A percentile compares a stretch with the other conserved stretches of the same genome.
phyloP scores from a whole-genome alignment of 768 basidiomycete genomes.

The Suillus ampliporus region DNA sequence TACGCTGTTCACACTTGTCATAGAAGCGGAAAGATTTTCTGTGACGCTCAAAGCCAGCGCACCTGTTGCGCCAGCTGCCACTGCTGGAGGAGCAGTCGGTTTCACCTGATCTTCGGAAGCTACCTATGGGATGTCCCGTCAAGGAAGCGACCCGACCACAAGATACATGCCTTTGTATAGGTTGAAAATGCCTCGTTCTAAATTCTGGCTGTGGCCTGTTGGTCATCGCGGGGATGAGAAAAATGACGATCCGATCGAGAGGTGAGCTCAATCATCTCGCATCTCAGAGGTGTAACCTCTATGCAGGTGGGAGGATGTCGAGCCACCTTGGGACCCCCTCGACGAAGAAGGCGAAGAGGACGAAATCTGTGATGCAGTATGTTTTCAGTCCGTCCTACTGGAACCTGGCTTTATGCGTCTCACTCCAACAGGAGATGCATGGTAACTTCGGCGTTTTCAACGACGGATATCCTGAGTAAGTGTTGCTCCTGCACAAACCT shows the following conservation, averaged over 20 bases:
- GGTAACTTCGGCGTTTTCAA: conserved; percentile 7
- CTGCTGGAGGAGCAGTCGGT: conserved; percentile 16
- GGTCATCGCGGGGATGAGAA: conserved; percentile 13
- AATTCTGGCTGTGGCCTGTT: background rate
- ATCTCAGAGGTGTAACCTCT: background rate
- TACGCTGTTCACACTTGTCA: background rate
- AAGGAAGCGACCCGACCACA: conserved; percentile 22
- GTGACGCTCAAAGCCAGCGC: conserved; percentile 22
- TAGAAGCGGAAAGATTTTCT: conserved; percentile 30
- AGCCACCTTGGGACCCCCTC: conserved; percentile 30
- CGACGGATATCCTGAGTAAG: conserved; percentile 7
- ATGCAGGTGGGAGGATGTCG: conserved; percentile 27
- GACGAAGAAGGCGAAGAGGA: conserved; percentile 33
- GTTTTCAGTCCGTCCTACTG: background rate
- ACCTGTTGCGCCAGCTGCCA: conserved; percentile 14
- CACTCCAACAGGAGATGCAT: background rate
- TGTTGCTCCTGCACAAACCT: background rate
- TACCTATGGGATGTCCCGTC: conserved; percentile 23
- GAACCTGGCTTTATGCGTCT: background rate
- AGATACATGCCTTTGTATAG: conserved; percentile 31
- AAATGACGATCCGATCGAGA: background rate
- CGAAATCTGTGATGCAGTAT: conserved; percentile 11
- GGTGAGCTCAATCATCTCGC: background rate
- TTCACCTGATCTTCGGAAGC: conserved; percentile 26
- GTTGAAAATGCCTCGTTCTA: conserved; percentile 21